These are phyloP conservation scores for Ormosia emarginata DNA, from an alignment of 306 rosid species.

Conservation along the genomic window DNA sequence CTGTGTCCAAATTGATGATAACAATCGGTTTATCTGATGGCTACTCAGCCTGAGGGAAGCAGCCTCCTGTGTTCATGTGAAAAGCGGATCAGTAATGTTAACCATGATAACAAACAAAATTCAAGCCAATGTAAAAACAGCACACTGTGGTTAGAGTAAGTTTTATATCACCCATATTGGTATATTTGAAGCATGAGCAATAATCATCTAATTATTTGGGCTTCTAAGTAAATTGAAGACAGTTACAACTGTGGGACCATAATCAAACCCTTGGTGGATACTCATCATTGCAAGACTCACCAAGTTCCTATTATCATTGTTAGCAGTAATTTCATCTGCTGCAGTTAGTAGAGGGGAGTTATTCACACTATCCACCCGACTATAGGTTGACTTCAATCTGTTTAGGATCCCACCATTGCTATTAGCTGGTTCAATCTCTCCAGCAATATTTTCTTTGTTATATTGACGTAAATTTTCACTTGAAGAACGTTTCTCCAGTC, in stretches of 20 bases:
- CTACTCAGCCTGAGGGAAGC: conserved; percentile 60
- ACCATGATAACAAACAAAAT: conserved; percentile 2
- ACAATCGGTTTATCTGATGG: conserved; percentile 70
- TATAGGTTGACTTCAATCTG: conserved; percentile 56
- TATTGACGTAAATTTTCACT: conserved; percentile 42
- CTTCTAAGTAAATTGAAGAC: neutral
- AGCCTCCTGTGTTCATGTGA: conserved; percentile 48
- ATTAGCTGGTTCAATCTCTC: conserved; percentile 38
- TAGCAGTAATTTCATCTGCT: conserved; percentile 34
- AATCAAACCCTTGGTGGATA: neutral
- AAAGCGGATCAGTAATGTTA: neutral
- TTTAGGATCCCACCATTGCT: conserved; percentile 41
- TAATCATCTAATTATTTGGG: neutral
- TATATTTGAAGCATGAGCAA: neutral
- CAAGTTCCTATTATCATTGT: conserved; percentile 36
- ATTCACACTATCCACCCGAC: conserved; percentile 45
- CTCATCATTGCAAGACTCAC: conserved; percentile 47
- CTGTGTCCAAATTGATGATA: conserved; percentile 84
- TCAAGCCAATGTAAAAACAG: neutral
- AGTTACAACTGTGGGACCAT: neutral
- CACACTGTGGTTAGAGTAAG: neutral
- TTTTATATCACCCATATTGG: neutral
- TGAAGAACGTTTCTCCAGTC: conserved; percentile 55
- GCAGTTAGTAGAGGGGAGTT: conserved; percentile 27
- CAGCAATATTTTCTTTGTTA: conserved; percentile 25